Base-by-base conservation (phyloP, 371 early-diverging fungal genomes). In the Apophysomyces sp. region DNA sequence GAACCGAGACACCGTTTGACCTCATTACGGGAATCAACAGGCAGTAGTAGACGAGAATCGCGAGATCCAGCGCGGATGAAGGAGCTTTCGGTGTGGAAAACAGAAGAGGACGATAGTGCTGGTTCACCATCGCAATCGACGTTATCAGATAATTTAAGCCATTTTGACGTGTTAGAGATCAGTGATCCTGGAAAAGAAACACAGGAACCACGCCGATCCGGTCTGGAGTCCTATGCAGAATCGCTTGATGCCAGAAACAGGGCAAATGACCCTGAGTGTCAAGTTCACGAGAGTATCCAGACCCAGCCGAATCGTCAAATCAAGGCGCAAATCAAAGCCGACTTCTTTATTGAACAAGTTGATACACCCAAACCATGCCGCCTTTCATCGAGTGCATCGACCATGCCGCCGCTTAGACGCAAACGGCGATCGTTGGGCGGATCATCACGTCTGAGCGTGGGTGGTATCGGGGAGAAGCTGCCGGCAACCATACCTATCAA, bases 281-380 rank as follows among this genome's bases (percentile, higher is more conserved):
- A 56, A 36, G 53, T 16, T 16, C 59, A 26, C 9, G 40, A 28
- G 7, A n/a, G 41, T 11, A 54, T 26, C 1, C 15, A 41, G 36
- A 26, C 44, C 1, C 55, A 58, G 3, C 69, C 68, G 2, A 56
- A 63, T 24, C 57, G 68, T 31, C 37, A 71, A 41, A 67, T 66
- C 59, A 65, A 65, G 21, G 72, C 69, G 28, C 70, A 72, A 26
- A 74, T 77, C 31, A 77, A 77, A 55, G 77, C 74, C 12, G 61
- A 70, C 30, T 72, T 77, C 31, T 77, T 74, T 26, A 58, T 77
- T 36, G 74, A 65, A 11, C 24, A 64, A 16, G 61, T 44, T 1
- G 71, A 65, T 24, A 28, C 58, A 0, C 31, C 52, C 18, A 66
- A 66, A 57, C 32, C 58, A 31, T 57, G 58, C 5, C 66, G 58